A percentile compares a stretch with the other conserved stretches of the same genome.
Conservation (phyloP, 1,139 yeast genomes). For the Candida gigantensis region DNA sequence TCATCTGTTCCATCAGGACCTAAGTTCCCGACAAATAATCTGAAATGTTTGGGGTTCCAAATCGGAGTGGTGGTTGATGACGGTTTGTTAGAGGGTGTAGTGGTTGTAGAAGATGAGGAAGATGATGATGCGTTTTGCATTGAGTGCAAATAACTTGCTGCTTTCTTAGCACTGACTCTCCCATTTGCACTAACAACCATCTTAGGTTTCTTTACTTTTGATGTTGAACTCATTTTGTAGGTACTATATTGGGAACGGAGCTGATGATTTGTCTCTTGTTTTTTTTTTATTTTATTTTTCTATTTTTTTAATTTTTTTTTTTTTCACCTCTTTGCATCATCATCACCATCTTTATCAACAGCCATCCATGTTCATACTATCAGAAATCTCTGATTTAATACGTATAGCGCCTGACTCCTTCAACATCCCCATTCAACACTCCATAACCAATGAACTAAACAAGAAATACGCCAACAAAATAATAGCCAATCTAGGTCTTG, state of each 20-base stretch:
- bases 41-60: conserved; percentile 70
- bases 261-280: background rate
- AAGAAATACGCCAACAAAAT: conserved; percentile 83
- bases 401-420: conserved; percentile 88
- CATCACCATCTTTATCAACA: background rate
- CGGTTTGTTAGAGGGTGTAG: conserved; percentile 3
- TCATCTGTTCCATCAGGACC: conserved; percentile 69
- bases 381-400: conserved; percentile 78
- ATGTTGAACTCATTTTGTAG: conserved; percentile 10
- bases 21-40: conserved; percentile 73
- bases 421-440: conserved; percentile 65
- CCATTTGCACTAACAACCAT: background rate
- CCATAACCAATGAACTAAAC: conserved; percentile 79
- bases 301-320: background rate
- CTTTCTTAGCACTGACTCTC: conserved; percentile 23
- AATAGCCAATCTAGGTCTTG: conserved; percentile 80
- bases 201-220: conserved; percentile 17
- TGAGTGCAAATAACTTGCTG: conserved; percentile 42
- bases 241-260: too few species aligned
- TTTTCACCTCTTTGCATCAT: background rate
- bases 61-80: conserved; percentile 35
- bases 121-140: conserved; percentile 9
- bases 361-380: conserved; percentile 71
- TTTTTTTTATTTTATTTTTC: background rate
- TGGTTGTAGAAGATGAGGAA: too few species aligned